Evolutionary conservation across 306 rosid genomes (phyloP).

Genomic region (Trifolium repens): DNA sequence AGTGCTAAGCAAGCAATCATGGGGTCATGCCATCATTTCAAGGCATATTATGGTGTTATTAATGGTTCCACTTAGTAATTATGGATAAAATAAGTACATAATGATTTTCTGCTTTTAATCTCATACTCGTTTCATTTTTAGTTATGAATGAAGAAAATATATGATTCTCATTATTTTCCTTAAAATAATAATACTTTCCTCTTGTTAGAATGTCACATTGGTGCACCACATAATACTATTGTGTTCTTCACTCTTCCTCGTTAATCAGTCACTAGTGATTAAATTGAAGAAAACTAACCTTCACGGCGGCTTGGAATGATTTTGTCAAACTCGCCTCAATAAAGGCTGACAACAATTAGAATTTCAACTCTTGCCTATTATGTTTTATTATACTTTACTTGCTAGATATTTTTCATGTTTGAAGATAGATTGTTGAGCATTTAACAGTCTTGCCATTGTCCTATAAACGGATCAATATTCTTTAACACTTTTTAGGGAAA

Average conservation of each 20-base stretch:
- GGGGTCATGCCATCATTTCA: conserved; percentile 27
- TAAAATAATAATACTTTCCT: background rate
- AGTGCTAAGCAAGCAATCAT: conserved; percentile 17
- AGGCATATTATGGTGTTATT: conserved; percentile 29
- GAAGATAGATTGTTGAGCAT: too few relatives aligned
- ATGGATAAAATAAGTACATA: background rate
- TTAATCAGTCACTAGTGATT: conserved; percentile 1
- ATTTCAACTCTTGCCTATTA: background rate
- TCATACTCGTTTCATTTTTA: background rate
- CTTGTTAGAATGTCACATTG: background rate
- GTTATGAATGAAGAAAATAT: background rate
- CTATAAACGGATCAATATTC: too few relatives aligned
- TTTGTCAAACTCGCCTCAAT: background rate
- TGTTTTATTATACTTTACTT: background rate
- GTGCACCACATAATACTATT: conserved; percentile 9
- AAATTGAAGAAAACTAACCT: conserved; percentile 16
- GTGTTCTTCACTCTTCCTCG: background rate
- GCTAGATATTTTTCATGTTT: too few relatives aligned
- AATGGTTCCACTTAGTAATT: background rate
- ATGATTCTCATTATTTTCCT: background rate
- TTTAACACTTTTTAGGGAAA: too few relatives aligned
- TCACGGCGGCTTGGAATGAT: background rate
- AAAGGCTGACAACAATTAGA: background rate
- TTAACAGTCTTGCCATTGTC: too few relatives aligned
- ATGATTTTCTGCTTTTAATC: background rate